phyloP scores from a whole-genome alignment of 495 filamentous ascomycete genomes.

The Xylaria intraflava region DNA sequence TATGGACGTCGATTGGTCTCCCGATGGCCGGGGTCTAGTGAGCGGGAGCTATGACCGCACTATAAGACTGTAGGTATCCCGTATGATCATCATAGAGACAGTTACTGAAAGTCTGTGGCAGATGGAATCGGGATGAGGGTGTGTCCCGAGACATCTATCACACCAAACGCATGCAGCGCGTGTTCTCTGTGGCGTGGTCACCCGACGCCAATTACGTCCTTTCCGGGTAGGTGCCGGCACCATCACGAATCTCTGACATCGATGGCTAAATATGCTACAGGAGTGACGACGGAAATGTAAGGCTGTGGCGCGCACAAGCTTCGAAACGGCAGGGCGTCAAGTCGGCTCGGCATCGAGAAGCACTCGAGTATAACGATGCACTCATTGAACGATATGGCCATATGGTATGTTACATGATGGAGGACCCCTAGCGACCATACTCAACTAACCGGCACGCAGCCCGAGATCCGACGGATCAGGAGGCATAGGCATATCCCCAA shows the following conservation, averaged over 20 bases:
- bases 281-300: conserved; percentile 78
- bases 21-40: conserved; percentile 90
- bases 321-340: conserved; percentile 80
- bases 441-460: conserved; percentile 30
- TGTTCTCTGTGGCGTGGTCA: conserved; percentile 80
- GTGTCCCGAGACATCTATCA: conserved; percentile 93
- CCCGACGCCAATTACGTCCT: conserved; percentile 85
- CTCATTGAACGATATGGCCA: conserved; percentile 80
- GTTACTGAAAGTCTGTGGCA: conserved; percentile 18
- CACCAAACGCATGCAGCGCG: conserved; percentile 94
- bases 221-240: conserved; percentile 1
- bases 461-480: conserved; percentile 84
- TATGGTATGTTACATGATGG: conserved; percentile 46
- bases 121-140: conserved; percentile 69
- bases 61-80: conserved; percentile 54
- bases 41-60: conserved; percentile 73
- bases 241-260: too few relatives aligned
- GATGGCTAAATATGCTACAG: conserved; percentile 44
- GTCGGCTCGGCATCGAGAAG: conserved; percentile 70
- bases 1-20: conserved; percentile 93
- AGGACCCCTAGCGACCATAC: background rate
- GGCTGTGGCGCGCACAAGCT: conserved; percentile 88
- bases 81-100: conserved; percentile 53
- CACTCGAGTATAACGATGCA: conserved; percentile 87
- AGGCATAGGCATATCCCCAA: conserved; percentile 89